Evolutionary conservation across 2,329 filamentous ascomycete species (phyloP).

Genomic region (Raffaelea arxii): DNA sequence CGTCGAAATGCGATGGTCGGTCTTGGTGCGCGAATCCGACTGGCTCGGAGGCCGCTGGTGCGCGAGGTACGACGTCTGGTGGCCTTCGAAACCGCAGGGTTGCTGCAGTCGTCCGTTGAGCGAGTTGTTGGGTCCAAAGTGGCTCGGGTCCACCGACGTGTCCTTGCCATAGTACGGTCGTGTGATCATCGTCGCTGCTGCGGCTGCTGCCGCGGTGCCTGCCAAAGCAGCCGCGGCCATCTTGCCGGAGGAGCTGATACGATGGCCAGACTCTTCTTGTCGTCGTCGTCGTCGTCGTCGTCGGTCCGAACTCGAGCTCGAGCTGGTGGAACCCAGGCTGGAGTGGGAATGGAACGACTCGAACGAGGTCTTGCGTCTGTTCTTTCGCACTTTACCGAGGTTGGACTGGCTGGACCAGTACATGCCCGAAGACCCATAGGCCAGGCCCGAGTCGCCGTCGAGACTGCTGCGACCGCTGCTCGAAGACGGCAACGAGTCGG

Average conservation of each 20-base stretch:
- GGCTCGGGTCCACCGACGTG: conserved; percentile 45
- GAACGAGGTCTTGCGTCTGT: no score
- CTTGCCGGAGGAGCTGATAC: conserved; percentile 8
- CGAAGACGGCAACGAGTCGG: conserved; percentile 12
- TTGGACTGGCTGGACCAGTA: conserved; percentile 17
- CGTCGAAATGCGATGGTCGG: background rate
- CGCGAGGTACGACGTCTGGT: background rate
- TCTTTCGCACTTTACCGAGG: conserved; percentile 19
- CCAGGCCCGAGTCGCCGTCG: conserved; percentile 27
- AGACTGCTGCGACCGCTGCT: conserved; percentile 12
- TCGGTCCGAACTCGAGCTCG: no score
- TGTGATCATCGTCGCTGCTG: background rate
- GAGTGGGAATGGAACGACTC: no score
- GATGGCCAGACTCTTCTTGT: no score
- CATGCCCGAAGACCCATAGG: conserved; percentile 26
- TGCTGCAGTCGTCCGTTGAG: conserved; percentile 44
- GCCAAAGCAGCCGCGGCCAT: conserved; percentile 19
- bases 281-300: no score
- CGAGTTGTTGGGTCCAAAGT: conserved; percentile 54
- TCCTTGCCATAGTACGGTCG: conserved; percentile 21
- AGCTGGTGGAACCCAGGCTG: no score
- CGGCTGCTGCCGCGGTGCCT: background rate
- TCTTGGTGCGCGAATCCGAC: conserved; percentile 10
- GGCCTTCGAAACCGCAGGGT: conserved; percentile 42
- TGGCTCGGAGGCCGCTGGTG: conserved; percentile 9